phyloP scores from a whole-genome alignment of 345 rosid genomes.

The Eucalyptus microcorys region DNA sequence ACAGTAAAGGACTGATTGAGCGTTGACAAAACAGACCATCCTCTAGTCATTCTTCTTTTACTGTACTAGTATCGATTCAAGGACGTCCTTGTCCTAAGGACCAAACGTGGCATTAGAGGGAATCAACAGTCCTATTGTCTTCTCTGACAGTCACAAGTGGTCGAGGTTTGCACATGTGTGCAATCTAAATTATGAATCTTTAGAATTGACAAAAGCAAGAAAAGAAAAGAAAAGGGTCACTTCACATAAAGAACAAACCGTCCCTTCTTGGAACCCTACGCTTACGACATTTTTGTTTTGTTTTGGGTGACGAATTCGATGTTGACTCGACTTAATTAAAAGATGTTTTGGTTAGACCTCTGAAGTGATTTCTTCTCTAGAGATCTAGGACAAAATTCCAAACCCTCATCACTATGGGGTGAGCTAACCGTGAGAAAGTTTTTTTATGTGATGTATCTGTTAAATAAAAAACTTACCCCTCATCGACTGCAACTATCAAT shows the following conservation, averaged over 20 bases:
- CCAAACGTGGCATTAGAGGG: neutral
- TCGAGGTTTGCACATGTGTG: neutral
- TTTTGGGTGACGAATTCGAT: neutral
- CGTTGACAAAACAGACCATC: neutral
- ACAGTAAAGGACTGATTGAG: neutral
- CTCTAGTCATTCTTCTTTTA: neutral
- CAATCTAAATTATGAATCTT: neutral
- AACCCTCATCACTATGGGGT: neutral
- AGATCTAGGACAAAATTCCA: neutral
- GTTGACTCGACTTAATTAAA: neutral
- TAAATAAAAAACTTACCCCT: neutral
- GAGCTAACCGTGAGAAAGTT: neutral
- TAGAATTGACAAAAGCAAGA: neutral
- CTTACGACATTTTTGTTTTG: neutral
- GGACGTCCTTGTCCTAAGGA: neutral
- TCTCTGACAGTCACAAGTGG: neutral
- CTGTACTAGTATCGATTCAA: neutral
- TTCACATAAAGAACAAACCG: neutral
- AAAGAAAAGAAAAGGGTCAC: neutral
- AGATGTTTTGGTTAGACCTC: neutral
- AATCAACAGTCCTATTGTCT: neutral
- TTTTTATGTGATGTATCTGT: neutral
- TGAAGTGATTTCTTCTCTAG: neutral
- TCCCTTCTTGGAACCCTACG: neutral
- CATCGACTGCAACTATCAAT: neutral